Percentiles rank a stretch among this genome's conserved stretches.
Evolutionary conservation across 441 rosid genomes (phyloP).

Genomic region (Populus tomentosa): DNA sequence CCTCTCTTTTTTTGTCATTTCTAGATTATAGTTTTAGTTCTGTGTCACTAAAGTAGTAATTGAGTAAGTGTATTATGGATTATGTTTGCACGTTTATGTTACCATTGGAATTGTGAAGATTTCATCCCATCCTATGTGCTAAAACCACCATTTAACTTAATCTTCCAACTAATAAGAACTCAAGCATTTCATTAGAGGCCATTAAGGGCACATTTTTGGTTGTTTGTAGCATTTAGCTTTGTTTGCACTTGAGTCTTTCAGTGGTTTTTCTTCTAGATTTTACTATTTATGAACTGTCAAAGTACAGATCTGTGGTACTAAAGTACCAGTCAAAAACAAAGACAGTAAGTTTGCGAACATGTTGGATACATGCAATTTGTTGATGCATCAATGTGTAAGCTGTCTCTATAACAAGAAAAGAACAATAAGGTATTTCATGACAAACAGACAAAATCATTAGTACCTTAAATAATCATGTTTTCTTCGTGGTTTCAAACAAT

Average conservation of each 20-base stretch:
- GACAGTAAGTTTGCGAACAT: neutral
- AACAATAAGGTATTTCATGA: neutral
- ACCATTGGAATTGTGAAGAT: neutral
- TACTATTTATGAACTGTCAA: neutral
- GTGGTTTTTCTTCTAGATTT: neutral
- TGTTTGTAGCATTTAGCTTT: neutral
- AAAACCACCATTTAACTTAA: neutral
- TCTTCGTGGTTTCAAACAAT: neutral
- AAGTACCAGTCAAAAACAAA: neutral
- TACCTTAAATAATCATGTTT: neutral
- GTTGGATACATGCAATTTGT: neutral
- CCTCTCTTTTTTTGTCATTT: neutral
- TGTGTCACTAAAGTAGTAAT: neutral
- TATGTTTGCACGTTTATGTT: neutral
- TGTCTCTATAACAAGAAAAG: neutral
- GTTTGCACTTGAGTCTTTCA: neutral
- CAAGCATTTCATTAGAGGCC: too few species aligned
- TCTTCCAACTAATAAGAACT: too few species aligned
- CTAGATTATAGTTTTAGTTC: neutral
- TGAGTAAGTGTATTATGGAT: neutral
- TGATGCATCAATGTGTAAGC: neutral
- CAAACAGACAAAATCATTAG: neutral
- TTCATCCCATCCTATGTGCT: neutral
- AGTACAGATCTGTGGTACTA: neutral
- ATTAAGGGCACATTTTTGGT: neutral